phyloP scores from a whole-genome alignment of 1,284 basidiomycete species.

The Neolentinus lepideus region DNA sequence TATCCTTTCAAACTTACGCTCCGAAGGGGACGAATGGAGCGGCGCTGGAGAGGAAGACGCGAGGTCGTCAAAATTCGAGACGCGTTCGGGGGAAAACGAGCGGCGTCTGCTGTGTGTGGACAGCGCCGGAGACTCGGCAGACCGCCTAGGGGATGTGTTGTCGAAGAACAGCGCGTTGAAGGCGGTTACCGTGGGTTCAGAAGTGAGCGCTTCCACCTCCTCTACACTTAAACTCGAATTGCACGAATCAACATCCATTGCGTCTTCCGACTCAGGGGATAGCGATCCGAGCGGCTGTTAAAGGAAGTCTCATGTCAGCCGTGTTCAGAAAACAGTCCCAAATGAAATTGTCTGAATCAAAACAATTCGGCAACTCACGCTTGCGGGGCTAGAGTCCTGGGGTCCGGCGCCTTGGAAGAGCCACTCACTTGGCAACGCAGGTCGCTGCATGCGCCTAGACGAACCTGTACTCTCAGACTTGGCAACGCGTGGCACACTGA shows the following conservation, averaged over 20 bases:
- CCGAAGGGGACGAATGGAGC: conserved; percentile 52
- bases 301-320: conserved; percentile 11
- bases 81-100: conserved; percentile 56
- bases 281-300: conserved; percentile 9
- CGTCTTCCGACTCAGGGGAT: conserved; percentile 36
- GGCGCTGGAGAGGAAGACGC: conserved; percentile 45
- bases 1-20: conserved; percentile 56
- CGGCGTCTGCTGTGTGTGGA: conserved; percentile 57
- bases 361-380: conserved; percentile 18
- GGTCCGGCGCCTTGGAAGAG: neutral
- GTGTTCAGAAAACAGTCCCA: neutral
- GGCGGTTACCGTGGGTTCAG: conserved; percentile 41
- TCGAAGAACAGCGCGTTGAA: conserved; percentile 60
- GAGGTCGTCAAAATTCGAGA: conserved; percentile 21
- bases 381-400: conserved; percentile 2
- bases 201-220: conserved; percentile 32
- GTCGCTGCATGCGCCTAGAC: conserved; percentile 48
- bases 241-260: conserved; percentile 67
- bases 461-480: conserved; percentile 33
- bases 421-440: conserved; percentile 61
- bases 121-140: conserved; percentile 21
- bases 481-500: conserved; percentile 21
- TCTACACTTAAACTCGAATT: conserved; percentile 20
- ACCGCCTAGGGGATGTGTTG: conserved; percentile 34
- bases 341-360: conserved; percentile 6